Evolutionary conservation across 331 rosid species (phyloP).

Genomic region (Malus hybrid): DNA sequence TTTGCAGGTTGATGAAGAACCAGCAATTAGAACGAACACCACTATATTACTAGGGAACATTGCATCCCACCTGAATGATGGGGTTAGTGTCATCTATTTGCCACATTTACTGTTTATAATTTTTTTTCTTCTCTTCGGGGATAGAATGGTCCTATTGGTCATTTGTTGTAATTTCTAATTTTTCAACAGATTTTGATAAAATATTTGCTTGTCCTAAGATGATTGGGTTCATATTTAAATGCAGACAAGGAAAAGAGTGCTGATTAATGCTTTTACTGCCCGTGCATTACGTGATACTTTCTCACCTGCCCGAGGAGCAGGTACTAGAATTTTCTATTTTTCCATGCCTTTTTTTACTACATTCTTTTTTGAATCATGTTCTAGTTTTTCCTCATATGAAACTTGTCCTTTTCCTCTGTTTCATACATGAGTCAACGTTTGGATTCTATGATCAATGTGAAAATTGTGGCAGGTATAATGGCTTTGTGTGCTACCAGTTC

Average conservation of each 20-base stretch:
- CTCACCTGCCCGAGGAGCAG: conserved; percentile 92
- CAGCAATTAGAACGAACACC: conserved; percentile 88
- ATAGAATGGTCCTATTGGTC: conserved; percentile 3
- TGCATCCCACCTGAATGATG: conserved; percentile 73
- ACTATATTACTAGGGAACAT: conserved; percentile 85
- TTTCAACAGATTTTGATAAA: background rate
- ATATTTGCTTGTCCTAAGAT: conserved; percentile 9
- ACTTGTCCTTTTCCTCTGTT: background rate
- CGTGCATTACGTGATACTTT: conserved; percentile 93
- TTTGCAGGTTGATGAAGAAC: conserved; percentile 84
- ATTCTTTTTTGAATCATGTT: background rate
- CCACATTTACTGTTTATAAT: background rate
- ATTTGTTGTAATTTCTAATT: background rate
- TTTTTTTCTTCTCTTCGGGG: background rate
- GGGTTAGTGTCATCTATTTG: conserved; percentile 47
- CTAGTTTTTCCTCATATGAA: background rate
- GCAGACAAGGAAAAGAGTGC: conserved; percentile 90
- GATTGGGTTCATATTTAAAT: conserved; percentile 15
- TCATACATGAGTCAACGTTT: background rate
- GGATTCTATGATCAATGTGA: background rate
- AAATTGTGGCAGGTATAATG: conserved; percentile 60
- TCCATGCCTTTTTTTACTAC: background rate
- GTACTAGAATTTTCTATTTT: conserved; percentile 29
- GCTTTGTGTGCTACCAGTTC: conserved; percentile 91
- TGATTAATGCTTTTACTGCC: conserved; percentile 89